Evolutionary conservation across 306 rosid species (phyloP), one percentile per base, ranked within the genome.

Genomic region (Dalbergia cochinchinensis): DNA sequence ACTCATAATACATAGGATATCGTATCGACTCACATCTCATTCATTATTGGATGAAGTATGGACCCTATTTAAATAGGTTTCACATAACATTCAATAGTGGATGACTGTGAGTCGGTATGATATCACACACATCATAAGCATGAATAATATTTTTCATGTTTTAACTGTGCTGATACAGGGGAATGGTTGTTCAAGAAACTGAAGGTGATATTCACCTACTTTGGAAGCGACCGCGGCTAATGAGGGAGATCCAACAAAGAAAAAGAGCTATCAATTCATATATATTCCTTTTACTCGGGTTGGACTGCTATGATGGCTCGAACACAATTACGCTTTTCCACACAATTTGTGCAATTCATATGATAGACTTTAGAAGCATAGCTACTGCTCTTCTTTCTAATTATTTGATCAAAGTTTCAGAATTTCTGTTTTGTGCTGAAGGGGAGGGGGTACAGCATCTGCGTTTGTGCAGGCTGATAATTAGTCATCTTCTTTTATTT

Each of bases 241-340:
- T 65, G 65, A 71, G 73, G 73, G 48, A 62, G 47, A 70, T 71
- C 73, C 67, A 73, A 67, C 55, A 14, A 74, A 34, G 62, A 44
- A 74, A 74, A 57, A 57, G 76, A 81, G 66, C 76, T 20, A 81
- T 81, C 84, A 81, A 67, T 74, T 81, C 84, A 67, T 57, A 64
- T 12, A 47, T 7, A 8, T 44, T 47, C 10, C 53, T 10, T 11
- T 65, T 63, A 53, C 62, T 81, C 70, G 73, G 58, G 72, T 61
- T 76, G 66, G 54, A 77, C 59, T 54, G 79, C 7, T 42, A 77
- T 77, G 44, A 71, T 83, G 79, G 58, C 65, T 57, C 65, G 78
- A 77, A 82, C 78, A 69, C 55, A 45, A 71, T 83, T 71, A 71
- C 11, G 45, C 71, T 65, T 83, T 83, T 71, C 45, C 71, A 34